Conservation (phyloP, 805 yeast genomes). For the Candida gorgasii region DNA sequence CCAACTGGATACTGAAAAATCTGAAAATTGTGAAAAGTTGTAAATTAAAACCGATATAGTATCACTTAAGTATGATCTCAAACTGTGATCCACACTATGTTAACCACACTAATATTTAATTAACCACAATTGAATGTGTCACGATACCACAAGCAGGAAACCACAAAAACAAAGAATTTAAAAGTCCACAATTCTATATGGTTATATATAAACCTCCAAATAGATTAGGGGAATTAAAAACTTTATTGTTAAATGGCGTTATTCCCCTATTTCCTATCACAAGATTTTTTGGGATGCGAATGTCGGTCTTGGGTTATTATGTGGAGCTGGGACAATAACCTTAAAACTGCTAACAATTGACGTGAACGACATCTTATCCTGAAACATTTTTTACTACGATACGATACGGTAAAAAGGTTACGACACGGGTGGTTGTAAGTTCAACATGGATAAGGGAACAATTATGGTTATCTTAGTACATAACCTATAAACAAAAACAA, state of each 20-base stretch:
- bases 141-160: background rate
- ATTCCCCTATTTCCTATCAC: conserved; percentile 2
- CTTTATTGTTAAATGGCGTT: conserved; percentile 4
- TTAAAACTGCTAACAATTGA: no score
- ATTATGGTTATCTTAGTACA: no score
- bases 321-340: no score
- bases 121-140: background rate
- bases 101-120: background rate
- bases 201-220: background rate
- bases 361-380: conserved; percentile 2
- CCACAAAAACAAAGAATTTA: background rate
- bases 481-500: no score
- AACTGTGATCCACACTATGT: background rate
- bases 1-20: no score
- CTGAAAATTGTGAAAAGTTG: no score
- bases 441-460: no score
- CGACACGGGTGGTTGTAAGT: no score
- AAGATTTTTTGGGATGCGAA: conserved; percentile 1
- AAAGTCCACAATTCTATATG: background rate
- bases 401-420: no score
- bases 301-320: no score
- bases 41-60: no score
- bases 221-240: background rate
- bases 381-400: conserved; percentile 1
- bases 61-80: background rate